Conservation (phyloP, 2,329 filamentous ascomycete genomes). For the Fusarium chuoi region DNA sequence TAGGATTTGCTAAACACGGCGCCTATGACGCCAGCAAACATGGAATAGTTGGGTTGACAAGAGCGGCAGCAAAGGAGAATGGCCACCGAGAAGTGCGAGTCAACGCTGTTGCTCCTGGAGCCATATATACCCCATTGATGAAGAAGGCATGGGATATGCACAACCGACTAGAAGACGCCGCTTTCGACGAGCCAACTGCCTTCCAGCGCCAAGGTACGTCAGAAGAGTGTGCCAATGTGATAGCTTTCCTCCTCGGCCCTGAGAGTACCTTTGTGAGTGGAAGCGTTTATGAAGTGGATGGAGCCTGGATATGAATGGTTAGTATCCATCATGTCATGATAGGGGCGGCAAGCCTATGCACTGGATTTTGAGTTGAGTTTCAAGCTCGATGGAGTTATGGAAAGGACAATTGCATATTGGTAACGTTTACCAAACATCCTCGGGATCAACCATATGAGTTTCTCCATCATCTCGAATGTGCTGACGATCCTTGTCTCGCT, state of each 20-base stretch:
- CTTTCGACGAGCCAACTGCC: constrained; percentile 55
- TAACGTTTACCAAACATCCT: constrained; percentile 79
- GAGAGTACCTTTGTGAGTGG: constrained; percentile 52
- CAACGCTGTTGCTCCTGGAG: constrained; percentile 61
- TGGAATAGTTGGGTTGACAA: constrained; percentile 51
- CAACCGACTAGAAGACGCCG: constrained; percentile 49
- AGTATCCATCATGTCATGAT: not conserved
- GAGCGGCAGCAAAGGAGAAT: constrained; percentile 52
- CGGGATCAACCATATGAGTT: constrained; percentile 78
- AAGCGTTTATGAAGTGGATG: constrained; percentile 57
- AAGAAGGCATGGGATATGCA: constrained; percentile 53
- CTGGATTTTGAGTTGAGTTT: not conserved
- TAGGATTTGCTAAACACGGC: constrained; percentile 49
- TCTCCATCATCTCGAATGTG: constrained; percentile 86
- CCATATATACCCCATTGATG: constrained; percentile 62
- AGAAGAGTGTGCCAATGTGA: constrained; percentile 49
- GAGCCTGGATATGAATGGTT: constrained; percentile 51
- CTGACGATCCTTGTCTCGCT: constrained; percentile 78
- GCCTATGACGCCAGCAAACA: constrained; percentile 55
- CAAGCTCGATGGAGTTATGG: constrained; percentile 56
- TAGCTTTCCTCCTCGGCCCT: constrained; percentile 50
- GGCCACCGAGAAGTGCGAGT: constrained; percentile 56
- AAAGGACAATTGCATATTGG: constrained; percentile 6
- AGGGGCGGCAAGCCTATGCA: not conserved
- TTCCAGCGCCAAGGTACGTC: constrained; percentile 58